Percentiles rank a stretch among this genome's conserved stretches.
These are phyloP conservation scores for Trichophyton simii DNA, from an alignment of 2,329 filamentous ascomycete species.

Conservation along the genomic window DNA sequence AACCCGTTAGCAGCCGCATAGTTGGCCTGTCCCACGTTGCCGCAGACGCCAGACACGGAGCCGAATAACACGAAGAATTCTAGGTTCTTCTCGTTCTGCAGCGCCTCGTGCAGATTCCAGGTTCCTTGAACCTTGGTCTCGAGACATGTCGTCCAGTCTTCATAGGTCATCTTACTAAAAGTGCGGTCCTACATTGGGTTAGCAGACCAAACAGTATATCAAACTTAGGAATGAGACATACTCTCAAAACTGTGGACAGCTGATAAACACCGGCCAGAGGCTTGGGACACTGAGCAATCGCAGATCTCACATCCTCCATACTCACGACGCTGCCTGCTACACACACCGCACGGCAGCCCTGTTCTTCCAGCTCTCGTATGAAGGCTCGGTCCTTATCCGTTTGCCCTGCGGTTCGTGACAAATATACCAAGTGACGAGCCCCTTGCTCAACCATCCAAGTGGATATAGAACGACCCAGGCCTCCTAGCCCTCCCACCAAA, in stretches of 20 bases:
- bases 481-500: conserved; percentile 16
- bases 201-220: too few relatives aligned
- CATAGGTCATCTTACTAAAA: conserved; percentile 21
- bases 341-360: not conserved
- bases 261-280: conserved; percentile 17
- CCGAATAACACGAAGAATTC: conserved; percentile 16
- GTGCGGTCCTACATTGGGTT: conserved; percentile 11
- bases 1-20: conserved; percentile 11
- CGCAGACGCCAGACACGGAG: conserved; percentile 8
- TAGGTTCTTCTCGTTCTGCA: conserved; percentile 5
- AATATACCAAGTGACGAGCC: conserved; percentile 19
- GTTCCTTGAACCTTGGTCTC: conserved; percentile 21
- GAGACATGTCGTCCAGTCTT: conserved; percentile 15
- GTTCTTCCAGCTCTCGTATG: not conserved
- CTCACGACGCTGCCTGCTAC: not conserved
- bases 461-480: conserved; percentile 17
- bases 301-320: not conserved
- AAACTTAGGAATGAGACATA: not conserved
- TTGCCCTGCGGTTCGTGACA: conserved; percentile 18
- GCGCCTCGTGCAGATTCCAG: conserved; percentile 15
- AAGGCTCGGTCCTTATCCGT: not conserved
- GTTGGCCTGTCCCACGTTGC: conserved; percentile 9
- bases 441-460: conserved; percentile 18
- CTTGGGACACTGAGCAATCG: not conserved
- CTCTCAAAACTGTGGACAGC: conserved; percentile 13